Evolutionary conservation across 352 stramenopile species (phyloP).

Genomic region (Elongisporangium anandrum): DNA sequence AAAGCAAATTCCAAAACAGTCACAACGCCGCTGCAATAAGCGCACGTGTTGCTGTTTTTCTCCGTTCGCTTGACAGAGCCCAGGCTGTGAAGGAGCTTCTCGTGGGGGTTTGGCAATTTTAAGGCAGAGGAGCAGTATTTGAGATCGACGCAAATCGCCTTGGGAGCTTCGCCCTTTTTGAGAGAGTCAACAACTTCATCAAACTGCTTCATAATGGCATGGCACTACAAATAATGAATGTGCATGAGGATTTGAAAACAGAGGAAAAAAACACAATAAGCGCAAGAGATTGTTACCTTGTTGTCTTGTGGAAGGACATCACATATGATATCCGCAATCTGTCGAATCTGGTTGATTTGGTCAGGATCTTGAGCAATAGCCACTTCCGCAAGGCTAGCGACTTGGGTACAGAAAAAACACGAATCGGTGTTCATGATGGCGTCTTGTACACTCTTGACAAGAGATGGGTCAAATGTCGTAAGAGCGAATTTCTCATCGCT

Average conservation of each 20-base stretch:
- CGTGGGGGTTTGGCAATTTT: background rate
- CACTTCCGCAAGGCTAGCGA: conserved; percentile 46
- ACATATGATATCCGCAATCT: conserved; percentile 61
- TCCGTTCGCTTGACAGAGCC: background rate
- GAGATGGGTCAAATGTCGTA: conserved; percentile 14
- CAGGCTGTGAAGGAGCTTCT: background rate
- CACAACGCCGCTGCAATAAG: conserved; percentile 62
- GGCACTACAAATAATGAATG: conserved; percentile 36
- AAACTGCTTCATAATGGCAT: conserved; percentile 51
- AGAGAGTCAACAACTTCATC: conserved; percentile 59
- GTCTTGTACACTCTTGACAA: conserved; percentile 31
- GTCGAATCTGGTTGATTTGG: conserved; percentile 52
- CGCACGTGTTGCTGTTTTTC: conserved; percentile 35
- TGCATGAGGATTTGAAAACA: conserved; percentile 8
- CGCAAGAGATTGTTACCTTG: conserved; percentile 28
- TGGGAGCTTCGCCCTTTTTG: conserved; percentile 55
- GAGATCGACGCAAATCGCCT: conserved; percentile 59
- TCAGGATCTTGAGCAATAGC: conserved; percentile 47
- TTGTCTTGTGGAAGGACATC: conserved; percentile 46
- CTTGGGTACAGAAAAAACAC: conserved; percentile 75
- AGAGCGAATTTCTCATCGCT: conserved; percentile 3
- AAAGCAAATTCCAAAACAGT: conserved; percentile 58
- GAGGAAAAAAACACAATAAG: background rate
- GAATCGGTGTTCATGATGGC: conserved; percentile 28
- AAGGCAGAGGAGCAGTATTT: conserved; percentile 39